These are phyloP conservation scores for Berberis thunbergii DNA, from an alignment of 164 flowering plant species.

Conservation along the genomic window DNA sequence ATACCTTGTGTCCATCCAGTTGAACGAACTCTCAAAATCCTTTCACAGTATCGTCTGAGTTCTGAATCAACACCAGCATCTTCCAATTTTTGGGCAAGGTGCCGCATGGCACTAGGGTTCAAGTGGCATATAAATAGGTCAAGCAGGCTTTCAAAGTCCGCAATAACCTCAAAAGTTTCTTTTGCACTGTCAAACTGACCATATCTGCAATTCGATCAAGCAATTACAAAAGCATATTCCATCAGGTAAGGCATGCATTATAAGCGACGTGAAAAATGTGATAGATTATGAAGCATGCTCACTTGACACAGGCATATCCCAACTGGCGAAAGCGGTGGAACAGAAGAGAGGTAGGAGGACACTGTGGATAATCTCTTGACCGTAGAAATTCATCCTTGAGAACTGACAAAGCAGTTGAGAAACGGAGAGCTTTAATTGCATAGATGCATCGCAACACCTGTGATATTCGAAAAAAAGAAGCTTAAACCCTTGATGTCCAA, in stretches of 20 bases:
- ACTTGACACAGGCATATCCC: conserved; percentile 98
- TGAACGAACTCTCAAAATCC: conserved; percentile 90
- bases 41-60: conserved; percentile 89
- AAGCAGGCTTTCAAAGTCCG: conserved; percentile 94
- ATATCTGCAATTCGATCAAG: conserved; percentile 48
- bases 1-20: conserved; percentile 99
- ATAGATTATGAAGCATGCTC: conserved; percentile 9
- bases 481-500: not conserved
- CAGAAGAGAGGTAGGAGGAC: conserved; percentile 93
- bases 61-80: conserved; percentile 79
- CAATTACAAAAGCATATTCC: not conserved
- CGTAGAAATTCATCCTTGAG: conserved; percentile 93
- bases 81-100: conserved; percentile 95
- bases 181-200: conserved; percentile 99
- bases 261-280: not conserved
- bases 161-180: conserved; percentile 96
- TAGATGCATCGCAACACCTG: conserved; percentile 87
- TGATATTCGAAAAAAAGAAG: conserved; percentile 9
- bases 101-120: conserved; percentile 98
- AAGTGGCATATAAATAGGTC: conserved; percentile 96
- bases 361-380: conserved; percentile 96
- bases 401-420: conserved; percentile 91
- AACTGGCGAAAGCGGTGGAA: conserved; percentile 93
- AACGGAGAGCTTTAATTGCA: conserved; percentile 90
- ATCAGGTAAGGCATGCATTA: no score